Evolutionary conservation across 2,329 filamentous ascomycete species (phyloP).

Genomic region (Mollisia scopiformis): DNA sequence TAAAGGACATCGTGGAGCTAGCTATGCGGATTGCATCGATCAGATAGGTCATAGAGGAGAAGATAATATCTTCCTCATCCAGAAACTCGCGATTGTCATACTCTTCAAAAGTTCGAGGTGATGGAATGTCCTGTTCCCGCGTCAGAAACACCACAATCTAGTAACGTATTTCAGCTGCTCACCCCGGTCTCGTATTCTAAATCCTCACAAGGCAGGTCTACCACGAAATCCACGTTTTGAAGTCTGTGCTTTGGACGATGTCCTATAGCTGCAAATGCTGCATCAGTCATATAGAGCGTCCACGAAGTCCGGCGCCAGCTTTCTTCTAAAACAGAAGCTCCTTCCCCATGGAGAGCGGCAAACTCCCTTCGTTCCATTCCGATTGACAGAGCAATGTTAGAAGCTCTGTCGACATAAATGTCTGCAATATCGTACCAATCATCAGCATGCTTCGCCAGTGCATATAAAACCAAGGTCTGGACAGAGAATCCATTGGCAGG

Average conservation of each 20-base stretch:
- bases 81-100: constrained; percentile 65
- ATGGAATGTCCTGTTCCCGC: constrained; percentile 40
- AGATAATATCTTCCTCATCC: constrained; percentile 53
- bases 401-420: constrained; percentile 47
- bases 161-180: too few relatives aligned
- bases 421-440: constrained; percentile 30
- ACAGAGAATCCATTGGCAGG: constrained; percentile 32
- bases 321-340: constrained; percentile 55
- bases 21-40: constrained; percentile 66
- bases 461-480: constrained; percentile 41
- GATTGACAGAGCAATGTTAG: constrained; percentile 59
- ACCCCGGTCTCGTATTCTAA: constrained; percentile 50
- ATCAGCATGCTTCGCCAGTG: constrained; percentile 40
- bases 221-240: constrained; percentile 53
- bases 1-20: constrained; percentile 51
- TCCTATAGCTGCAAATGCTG: constrained; percentile 38
- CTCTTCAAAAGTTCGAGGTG: constrained; percentile 55
- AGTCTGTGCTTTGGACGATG: constrained; percentile 40
- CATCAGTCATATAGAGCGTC: constrained; percentile 67
- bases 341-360: constrained; percentile 48
- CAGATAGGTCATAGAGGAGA: constrained; percentile 68
- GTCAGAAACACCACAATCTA: neutral
- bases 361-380: constrained; percentile 60
- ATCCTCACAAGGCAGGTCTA: constrained; percentile 68
- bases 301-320: constrained; percentile 73